phyloP scores from a whole-genome alignment of 2,329 filamentous ascomycete genomes.

The Fusarium subglutinans region DNA sequence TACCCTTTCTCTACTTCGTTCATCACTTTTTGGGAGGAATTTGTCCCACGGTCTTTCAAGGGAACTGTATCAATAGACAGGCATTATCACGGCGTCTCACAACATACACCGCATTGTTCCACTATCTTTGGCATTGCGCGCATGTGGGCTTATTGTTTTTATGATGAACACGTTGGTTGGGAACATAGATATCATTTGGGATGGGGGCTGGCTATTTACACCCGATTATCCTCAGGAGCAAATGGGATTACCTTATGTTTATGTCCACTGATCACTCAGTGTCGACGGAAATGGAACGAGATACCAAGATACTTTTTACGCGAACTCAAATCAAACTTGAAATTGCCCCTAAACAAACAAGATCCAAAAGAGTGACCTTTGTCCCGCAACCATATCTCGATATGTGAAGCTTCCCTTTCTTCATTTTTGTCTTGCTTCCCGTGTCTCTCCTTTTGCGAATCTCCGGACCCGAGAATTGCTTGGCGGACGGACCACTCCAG shows the following conservation, averaged over 20 bases:
- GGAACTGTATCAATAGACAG: conserved; percentile 45
- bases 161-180: conserved; percentile 43
- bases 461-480: conserved; percentile 3
- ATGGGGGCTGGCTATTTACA: conserved; percentile 26
- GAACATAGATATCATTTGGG: conserved; percentile 44
- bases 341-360: conserved; percentile 22
- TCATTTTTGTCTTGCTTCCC: not conserved
- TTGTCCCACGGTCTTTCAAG: conserved; percentile 33
- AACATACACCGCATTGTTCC: conserved; percentile 33
- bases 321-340: conserved; percentile 32
- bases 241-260: conserved; percentile 29
- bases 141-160: conserved; percentile 28
- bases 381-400: not conserved
- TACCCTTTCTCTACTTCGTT: conserved; percentile 22
- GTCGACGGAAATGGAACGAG: conserved; percentile 42
- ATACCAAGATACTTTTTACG: conserved; percentile 39
- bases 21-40: conserved; percentile 36
- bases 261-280: conserved; percentile 44
- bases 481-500: conserved; percentile 3
- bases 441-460: conserved; percentile 10
- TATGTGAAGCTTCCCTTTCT: not conserved
- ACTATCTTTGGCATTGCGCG: conserved; percentile 11
- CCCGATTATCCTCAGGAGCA: conserved; percentile 25
- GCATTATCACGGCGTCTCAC: conserved; percentile 43
- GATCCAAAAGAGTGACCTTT: not conserved